phyloP scores from a whole-genome alignment of 2,329 filamentous ascomycete genomes.

The Aspergillus intermedius region DNA sequence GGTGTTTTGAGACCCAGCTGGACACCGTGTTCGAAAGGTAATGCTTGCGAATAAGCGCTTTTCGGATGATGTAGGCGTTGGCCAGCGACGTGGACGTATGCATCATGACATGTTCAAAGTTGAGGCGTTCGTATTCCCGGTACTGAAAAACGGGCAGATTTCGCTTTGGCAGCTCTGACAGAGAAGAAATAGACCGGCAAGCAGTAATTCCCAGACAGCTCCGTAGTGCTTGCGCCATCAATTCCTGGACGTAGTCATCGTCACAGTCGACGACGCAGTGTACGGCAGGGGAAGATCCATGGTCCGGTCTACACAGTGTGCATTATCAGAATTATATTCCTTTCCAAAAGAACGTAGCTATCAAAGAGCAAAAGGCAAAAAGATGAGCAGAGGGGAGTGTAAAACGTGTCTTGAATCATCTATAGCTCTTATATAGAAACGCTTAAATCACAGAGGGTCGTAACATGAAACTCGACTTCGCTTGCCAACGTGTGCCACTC shows the following conservation, averaged over 20 bases:
- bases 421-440: slow-evolving; percentile 1
- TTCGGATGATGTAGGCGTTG: slow-evolving; percentile 92
- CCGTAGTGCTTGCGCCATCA: slow-evolving; percentile 68
- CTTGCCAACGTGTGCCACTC: slow-evolving; percentile 47
- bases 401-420: slow-evolving; percentile 8
- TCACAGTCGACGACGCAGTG: slow-evolving; percentile 78
- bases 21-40: slow-evolving; percentile 78
- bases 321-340: slow-evolving; percentile 26
- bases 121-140: slow-evolving; percentile 75
- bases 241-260: slow-evolving; percentile 80
- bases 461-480: slow-evolving; percentile 13
- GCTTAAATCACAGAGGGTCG: slow-evolving; percentile 7
- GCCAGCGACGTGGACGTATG: slow-evolving; percentile 59
- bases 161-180: slow-evolving; percentile 42
- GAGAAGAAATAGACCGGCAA: slow-evolving; percentile 51
- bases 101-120: slow-evolving; percentile 67
- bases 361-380: slow-evolving; percentile 8
- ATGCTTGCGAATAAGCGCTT: slow-evolving; percentile 93
- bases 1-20: slow-evolving; percentile 80
- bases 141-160: slow-evolving; percentile 63
- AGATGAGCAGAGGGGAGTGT: slow-evolving; percentile 6
- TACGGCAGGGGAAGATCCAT: slow-evolving; percentile 41
- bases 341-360: slow-evolving; percentile 4
- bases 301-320: slow-evolving; percentile 29
- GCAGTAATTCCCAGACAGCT: slow-evolving; percentile 51